These are phyloP conservation scores for Lepidium campestre DNA, from an alignment of 441 rosid genomes.

Conservation along the genomic window DNA sequence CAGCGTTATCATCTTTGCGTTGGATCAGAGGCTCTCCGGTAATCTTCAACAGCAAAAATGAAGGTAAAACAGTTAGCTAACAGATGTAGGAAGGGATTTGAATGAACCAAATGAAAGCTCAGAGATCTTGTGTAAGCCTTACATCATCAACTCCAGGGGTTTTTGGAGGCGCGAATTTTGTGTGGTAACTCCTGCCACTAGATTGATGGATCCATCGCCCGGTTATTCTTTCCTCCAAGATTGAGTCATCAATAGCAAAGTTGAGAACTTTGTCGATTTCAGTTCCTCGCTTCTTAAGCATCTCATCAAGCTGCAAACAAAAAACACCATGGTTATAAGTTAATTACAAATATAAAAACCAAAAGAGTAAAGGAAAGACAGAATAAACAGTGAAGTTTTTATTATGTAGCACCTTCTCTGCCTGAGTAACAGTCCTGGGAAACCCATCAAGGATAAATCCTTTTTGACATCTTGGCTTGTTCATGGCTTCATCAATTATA, in stretches of 20 bases:
- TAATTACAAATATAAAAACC: background rate
- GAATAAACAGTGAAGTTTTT: background rate
- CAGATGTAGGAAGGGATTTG: background rate
- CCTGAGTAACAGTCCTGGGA: conserved; percentile 60
- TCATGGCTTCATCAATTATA: conserved; percentile 66
- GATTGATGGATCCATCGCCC: conserved; percentile 68
- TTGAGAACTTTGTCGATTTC: conserved; percentile 49
- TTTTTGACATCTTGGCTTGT: conserved; percentile 55
- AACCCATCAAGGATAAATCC: conserved; percentile 73
- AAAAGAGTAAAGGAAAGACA: background rate
- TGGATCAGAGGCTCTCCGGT: conserved; percentile 63
- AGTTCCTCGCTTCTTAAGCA: conserved; percentile 51
- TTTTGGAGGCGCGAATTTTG: conserved; percentile 54
- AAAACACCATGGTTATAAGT: background rate
- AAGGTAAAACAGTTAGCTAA: background rate
- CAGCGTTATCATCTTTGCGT: conserved; percentile 59
- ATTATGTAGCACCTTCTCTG: conserved; percentile 42
- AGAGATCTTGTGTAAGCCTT: conserved; percentile 7
- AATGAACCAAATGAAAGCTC: background rate
- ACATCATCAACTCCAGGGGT: conserved; percentile 55
- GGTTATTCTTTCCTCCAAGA: conserved; percentile 68
- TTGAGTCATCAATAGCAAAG: conserved; percentile 57
- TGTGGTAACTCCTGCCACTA: conserved; percentile 64
- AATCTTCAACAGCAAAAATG: conserved; percentile 28
- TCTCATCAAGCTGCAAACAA: conserved; percentile 53